phyloP scores from a whole-genome alignment of 345 rosid species.

The Mallotus nudiflorus region DNA sequence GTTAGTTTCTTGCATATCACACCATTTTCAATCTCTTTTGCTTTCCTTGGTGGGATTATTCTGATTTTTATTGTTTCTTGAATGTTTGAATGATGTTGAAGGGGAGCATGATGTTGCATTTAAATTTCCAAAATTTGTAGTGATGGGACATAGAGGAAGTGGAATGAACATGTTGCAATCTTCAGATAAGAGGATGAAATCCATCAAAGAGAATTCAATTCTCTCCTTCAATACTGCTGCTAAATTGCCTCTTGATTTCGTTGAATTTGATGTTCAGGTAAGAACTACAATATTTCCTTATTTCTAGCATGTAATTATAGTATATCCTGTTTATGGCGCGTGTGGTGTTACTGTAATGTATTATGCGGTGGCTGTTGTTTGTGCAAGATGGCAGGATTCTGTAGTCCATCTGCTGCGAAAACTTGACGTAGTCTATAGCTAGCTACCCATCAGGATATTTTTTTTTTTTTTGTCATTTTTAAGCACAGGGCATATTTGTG shows the following conservation, averaged over 20 bases:
- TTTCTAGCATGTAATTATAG: too few species aligned
- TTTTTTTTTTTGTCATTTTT: too few species aligned
- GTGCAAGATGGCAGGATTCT: too few species aligned
- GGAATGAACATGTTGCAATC: conserved; percentile 33
- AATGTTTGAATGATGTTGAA: background rate
- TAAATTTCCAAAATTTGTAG: conserved; percentile 24
- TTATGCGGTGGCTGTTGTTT: too few species aligned
- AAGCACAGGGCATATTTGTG: too few species aligned
- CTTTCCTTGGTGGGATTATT: background rate
- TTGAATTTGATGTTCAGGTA: conserved; percentile 37
- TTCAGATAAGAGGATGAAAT: conserved; percentile 30
- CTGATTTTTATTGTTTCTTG: background rate
- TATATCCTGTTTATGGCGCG: too few species aligned
- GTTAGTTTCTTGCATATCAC: conserved; percentile 14
- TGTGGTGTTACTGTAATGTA: too few species aligned
- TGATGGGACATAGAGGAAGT: conserved; percentile 33
- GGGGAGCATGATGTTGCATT: background rate
- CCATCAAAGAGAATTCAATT: conserved; percentile 28
- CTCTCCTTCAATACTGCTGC: conserved; percentile 27
- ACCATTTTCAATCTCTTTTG: background rate
- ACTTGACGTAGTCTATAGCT: too few species aligned
- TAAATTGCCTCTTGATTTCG: conserved; percentile 23
- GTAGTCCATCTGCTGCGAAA: too few species aligned
- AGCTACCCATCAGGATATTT: too few species aligned
- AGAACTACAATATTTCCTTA: too few species aligned